These are phyloP conservation scores for Aphanomyces euteiches DNA, from an alignment of 352 stramenopile genomes.

Conservation along the genomic window DNA sequence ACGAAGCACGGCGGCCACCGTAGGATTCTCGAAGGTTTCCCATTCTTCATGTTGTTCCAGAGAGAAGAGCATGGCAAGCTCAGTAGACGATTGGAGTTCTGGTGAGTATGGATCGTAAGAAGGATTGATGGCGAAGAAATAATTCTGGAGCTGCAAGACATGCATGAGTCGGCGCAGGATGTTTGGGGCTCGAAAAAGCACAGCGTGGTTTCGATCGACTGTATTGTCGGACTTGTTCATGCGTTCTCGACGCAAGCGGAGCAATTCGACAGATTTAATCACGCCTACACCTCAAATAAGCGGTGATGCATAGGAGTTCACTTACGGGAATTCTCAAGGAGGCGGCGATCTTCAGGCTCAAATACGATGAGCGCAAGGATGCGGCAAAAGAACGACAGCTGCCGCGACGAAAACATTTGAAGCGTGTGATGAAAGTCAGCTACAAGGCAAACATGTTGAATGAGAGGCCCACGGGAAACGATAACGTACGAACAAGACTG, in stretches of 20 bases:
- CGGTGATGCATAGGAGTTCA: background rate
- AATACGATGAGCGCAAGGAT: conserved; percentile 94
- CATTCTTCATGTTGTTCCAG: conserved; percentile 31
- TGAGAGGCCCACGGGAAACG: conserved; percentile 31
- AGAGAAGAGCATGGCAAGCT: conserved; percentile 71
- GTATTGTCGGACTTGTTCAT: conserved; percentile 78
- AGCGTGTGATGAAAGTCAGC: conserved; percentile 90
- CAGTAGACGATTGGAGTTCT: conserved; percentile 70
- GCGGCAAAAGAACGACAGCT: conserved; percentile 95
- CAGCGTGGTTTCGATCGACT: conserved; percentile 91
- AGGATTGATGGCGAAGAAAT: conserved; percentile 76
- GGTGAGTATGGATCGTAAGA: conserved; percentile 80
- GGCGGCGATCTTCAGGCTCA: conserved; percentile 91
- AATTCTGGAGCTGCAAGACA: conserved; percentile 80
- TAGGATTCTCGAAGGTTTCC: conserved; percentile 10
- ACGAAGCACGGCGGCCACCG: conserved; percentile 7
- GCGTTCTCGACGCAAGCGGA: conserved; percentile 79
- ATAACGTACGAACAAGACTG: conserved; percentile 63
- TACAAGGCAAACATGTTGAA: conserved; percentile 46
- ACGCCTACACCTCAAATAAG: conserved; percentile 54
- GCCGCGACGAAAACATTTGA: conserved; percentile 82
- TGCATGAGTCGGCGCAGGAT: conserved; percentile 68
- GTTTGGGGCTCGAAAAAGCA: conserved; percentile 85
- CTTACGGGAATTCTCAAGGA: conserved; percentile 87
- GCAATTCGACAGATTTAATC: conserved; percentile 91